A percentile compares a stretch with the other conserved stretches of the same genome.
Evolutionary conservation across 1,284 basidiomycete species (phyloP).

Genomic region (Naganishia sp.): DNA sequence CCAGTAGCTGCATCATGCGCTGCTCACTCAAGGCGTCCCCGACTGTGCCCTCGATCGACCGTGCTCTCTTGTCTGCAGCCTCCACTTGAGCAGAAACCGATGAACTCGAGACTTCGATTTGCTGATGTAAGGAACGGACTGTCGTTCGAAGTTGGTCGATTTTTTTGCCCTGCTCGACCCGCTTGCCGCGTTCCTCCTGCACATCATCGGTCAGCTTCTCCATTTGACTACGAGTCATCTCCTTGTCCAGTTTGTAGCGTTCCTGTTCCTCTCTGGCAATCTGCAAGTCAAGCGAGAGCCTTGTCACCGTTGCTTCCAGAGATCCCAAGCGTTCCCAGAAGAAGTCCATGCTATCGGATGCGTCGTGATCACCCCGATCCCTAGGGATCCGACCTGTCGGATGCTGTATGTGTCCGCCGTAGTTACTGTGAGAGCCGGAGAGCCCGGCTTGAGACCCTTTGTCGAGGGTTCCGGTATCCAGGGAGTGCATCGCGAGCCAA

Average conservation of each 20-base stretch:
- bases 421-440: too few relatives aligned
- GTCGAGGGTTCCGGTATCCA: neutral
- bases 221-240: neutral
- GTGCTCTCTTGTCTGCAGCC: slow-evolving; percentile 13
- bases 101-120: slow-evolving; percentile 3
- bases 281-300: slow-evolving; percentile 2
- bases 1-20: slow-evolving; percentile 38
- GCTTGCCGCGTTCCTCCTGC: slow-evolving; percentile 1
- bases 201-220: slow-evolving; percentile 11
- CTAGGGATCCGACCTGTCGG: too few relatives aligned
- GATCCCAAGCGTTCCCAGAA: neutral
- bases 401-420: too few relatives aligned
- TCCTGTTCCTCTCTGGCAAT: neutral
- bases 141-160: slow-evolving; percentile 7
- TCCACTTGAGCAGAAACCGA: neutral
- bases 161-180: neutral
- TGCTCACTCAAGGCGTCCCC: slow-evolving; percentile 18
- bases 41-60: neutral
- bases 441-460: neutral
- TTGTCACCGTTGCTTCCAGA: slow-evolving; percentile 4
- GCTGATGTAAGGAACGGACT: slow-evolving; percentile 3
- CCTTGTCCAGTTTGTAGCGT: slow-evolving; percentile 8
- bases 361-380: too few relatives aligned
- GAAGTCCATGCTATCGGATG: too few relatives aligned
- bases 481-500: slow-evolving; percentile 13